phyloP scores from a whole-genome alignment of 2,329 filamentous ascomycete genomes.

The Elsinoe fawcettii region DNA sequence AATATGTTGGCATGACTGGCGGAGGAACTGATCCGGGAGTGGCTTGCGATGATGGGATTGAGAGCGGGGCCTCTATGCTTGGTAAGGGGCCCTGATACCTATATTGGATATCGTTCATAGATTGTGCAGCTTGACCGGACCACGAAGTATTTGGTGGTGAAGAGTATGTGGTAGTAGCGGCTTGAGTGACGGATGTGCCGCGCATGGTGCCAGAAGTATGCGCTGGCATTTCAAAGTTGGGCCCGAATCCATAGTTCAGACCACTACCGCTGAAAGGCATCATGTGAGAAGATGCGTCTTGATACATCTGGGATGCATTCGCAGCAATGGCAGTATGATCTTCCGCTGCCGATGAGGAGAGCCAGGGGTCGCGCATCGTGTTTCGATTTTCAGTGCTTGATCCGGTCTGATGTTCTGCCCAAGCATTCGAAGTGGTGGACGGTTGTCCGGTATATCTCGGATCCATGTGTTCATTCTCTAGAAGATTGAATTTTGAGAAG shows the following conservation, averaged over 20 bases:
- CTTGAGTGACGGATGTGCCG: background rate
- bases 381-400: background rate
- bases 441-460: background rate
- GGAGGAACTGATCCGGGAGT: background rate
- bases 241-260: background rate
- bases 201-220: background rate
- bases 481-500: background rate
- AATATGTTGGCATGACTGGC: background rate
- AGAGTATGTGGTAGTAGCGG: background rate
- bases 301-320: background rate
- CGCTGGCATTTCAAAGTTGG: slow-evolving; percentile 5
- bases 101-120: background rate
- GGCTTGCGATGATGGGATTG: background rate
- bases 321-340: background rate
- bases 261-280: background rate
- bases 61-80: background rate
- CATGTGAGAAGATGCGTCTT: background rate
- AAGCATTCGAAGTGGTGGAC: background rate
- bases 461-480: background rate
- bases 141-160: background rate
- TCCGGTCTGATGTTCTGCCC: background rate
- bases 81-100: background rate
- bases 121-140: background rate
- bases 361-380: background rate
- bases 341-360: background rate